Evolutionary conservation across 768 basidiomycete species (phyloP).

Genomic region (Amanita phalloides): DNA sequence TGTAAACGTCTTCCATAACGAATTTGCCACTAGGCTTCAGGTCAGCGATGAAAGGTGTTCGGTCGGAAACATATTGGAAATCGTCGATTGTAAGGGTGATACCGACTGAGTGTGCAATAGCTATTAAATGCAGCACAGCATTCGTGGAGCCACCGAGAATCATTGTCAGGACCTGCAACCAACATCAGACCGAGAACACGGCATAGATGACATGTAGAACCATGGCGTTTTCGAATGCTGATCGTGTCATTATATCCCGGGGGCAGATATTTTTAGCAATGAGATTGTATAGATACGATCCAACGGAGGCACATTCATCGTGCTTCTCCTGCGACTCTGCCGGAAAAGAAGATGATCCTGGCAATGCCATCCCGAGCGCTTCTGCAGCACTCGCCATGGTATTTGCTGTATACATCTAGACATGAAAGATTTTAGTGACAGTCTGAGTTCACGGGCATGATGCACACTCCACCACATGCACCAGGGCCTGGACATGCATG

Average conservation of each 20-base stretch:
- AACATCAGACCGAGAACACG: not conserved
- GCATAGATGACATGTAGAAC: conserved; percentile 25
- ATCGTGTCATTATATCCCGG: conserved; percentile 91
- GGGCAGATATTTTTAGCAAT: conserved; percentile 89
- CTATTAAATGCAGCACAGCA: conserved; percentile 93
- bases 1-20: conserved; percentile 96
- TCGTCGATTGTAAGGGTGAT: conserved; percentile 84
- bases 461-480: conserved; percentile 88
- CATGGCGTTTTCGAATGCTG: conserved; percentile 98
- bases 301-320: conserved; percentile 73
- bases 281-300: conserved; percentile 76
- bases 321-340: conserved; percentile 87
- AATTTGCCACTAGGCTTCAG: conserved; percentile 97
- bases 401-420: conserved; percentile 94
- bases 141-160: conserved; percentile 97
- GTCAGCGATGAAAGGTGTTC: conserved; percentile 89
- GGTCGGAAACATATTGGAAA: conserved; percentile 89
- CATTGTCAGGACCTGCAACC: conserved; percentile 79
- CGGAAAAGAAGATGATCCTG: conserved; percentile 95
- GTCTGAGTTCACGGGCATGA: not conserved
- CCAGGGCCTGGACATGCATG: conserved; percentile 97
- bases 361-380: conserved; percentile 91
- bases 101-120: conserved; percentile 92
- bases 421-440: not conserved
- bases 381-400: conserved; percentile 97